Evolutionary conservation across 139 green algal species (phyloP), one percentile per base, ranked within the genome.

Genomic region (Tetraselmis striata): DNA sequence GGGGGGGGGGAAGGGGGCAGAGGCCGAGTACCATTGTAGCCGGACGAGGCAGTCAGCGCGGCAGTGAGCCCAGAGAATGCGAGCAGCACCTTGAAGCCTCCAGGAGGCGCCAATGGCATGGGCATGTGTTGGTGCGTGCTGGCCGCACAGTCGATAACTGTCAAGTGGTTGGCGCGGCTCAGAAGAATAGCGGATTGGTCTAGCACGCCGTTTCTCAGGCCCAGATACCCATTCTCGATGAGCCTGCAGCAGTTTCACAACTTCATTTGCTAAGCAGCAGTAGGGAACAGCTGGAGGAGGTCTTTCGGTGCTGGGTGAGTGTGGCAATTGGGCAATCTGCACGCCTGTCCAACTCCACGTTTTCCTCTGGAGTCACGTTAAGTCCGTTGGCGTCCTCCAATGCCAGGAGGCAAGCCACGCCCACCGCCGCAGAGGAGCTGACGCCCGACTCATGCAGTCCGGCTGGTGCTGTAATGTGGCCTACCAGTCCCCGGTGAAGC

Each of bases 151-250:
- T 87, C 77, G 28, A 87, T 74, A 27, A 87, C 29, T 25, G 81
- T 82, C 29, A 87, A 29, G 30, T 58, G 30, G 5, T 31, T 24
- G 23, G 27, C n/a, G 18, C 75, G 28, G 32, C 82, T 84, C 1
- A 88, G 30, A 2, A 87, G 82, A 2, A 87, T 31, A 23, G 77
- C 77, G 28, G 83, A 85, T 1, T 82, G 84, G 31, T 87, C 84
- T 31, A 87, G 32, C 28, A 87, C 27, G 29, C 84, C 84, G 59
- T 87, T 87, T 1, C 23, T 75, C 24, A 87, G 77, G 2, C 84
- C 81, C 32, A 87, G 26, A 30, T 87, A 87, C 11, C 75, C 74
- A 30, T 87, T 87, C 76, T 87, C 84, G 27, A 87, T 84, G 1
- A 81, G 31, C 82, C 82, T 85, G 82, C 2, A 2, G 1, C 30